Percentiles rank a stretch among this genome's conserved stretches.
Conservation (phyloP, 371 early-diverging fungal species). For the Zopfochytrium polystomum region DNA sequence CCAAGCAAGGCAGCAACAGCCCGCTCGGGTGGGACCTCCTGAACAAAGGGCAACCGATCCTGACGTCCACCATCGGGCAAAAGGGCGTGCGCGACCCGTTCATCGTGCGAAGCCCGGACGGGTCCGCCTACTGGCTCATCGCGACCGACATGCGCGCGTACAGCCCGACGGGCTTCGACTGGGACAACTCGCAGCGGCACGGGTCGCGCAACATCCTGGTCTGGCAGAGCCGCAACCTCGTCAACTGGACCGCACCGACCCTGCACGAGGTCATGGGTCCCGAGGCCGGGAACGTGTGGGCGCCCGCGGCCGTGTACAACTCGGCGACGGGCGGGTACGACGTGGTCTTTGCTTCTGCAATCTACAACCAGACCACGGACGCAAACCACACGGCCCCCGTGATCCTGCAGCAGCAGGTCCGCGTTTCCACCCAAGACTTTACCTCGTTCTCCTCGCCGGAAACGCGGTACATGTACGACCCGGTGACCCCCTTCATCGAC, state of each 20-base stretch:
- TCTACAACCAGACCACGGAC: not conserved
- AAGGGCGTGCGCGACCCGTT: constrained; percentile 2
- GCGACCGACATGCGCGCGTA: constrained; percentile 1
- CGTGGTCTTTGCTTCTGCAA: not conserved
- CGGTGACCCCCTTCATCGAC: not conserved
- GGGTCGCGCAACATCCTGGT: constrained; percentile 2
- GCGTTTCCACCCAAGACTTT: not conserved
- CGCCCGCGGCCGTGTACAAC: not conserved
- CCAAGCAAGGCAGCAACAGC: not conserved
- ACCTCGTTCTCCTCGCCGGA: not conserved
- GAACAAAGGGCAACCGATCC: not conserved
- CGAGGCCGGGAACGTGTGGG: constrained; percentile 1
- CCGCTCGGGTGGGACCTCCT: constrained; percentile 1
- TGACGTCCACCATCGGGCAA: not conserved
- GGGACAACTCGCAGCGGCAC: not conserved
- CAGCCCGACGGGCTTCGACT: not conserved
- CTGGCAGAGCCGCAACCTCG: not conserved
- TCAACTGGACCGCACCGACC: not conserved
- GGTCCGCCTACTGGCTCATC: not conserved
- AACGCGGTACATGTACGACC: not conserved
- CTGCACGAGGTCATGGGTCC: not conserved
- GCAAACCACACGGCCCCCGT: not conserved
- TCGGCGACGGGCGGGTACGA: not conserved
- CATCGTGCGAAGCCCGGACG: not conserved
- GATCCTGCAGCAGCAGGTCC: not conserved